phyloP scores from a whole-genome alignment of 371 early-diverging fungal species.

The Coemansia sp. region DNA sequence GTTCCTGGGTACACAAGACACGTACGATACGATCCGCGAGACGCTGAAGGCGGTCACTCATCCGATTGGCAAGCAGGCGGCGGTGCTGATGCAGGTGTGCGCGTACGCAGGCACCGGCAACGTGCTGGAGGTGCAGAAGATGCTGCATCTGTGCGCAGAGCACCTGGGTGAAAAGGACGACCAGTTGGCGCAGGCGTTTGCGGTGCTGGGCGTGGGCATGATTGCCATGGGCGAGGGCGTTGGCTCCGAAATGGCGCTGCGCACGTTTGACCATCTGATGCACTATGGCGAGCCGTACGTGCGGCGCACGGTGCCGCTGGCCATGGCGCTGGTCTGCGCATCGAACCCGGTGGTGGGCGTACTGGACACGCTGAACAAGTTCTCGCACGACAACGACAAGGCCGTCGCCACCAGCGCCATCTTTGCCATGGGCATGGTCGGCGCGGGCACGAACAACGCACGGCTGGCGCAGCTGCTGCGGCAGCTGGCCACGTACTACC shows the following conservation, averaged over 20 bases:
- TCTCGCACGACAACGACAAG: conserved; percentile 94
- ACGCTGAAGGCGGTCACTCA: conserved; percentile 93
- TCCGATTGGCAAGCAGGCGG: conserved; percentile 85
- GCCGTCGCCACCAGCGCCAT: conserved; percentile 96
- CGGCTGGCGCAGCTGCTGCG: conserved; percentile 96
- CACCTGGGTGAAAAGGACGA: conserved; percentile 62
- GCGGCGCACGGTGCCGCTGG: conserved; percentile 92
- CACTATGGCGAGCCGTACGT: conserved; percentile 97
- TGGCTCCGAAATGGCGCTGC: conserved; percentile 94
- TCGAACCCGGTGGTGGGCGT: conserved; percentile 93
- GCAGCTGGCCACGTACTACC: conserved; percentile 94
- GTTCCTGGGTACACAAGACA: conserved; percentile 88
- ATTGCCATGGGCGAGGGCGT: conserved; percentile 97
- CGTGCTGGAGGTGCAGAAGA: conserved; percentile 92
- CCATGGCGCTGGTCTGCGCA: conserved; percentile 92
- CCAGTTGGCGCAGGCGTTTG: conserved; percentile 85
- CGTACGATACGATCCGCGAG: conserved; percentile 87
- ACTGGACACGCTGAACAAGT: conserved; percentile 94
- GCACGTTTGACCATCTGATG: conserved; percentile 97
- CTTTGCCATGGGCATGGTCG: conserved; percentile 98
- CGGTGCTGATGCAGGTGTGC: conserved; percentile 83
- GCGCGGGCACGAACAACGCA: conserved; percentile 99
- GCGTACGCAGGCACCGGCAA: conserved; percentile 96
- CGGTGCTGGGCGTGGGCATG: conserved; percentile 93
- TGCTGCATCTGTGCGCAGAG: conserved; percentile 94